Evolutionary conservation across 2,329 filamentous ascomycete genomes (phyloP).

Genomic region (Aspergillus sp.): DNA sequence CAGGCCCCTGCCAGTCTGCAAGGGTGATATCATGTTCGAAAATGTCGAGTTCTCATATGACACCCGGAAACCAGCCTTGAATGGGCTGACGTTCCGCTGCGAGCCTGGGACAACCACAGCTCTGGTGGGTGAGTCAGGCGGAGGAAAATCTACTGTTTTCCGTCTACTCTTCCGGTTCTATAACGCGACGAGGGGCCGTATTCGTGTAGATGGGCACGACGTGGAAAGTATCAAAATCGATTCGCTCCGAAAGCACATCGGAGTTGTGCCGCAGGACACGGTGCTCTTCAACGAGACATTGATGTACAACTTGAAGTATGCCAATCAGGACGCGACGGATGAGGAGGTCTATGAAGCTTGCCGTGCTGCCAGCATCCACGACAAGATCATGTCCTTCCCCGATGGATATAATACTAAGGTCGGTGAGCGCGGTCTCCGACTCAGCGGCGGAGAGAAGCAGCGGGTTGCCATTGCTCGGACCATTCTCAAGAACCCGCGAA

Average conservation of each 20-base stretch:
- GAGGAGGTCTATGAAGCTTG: constrained; percentile 82
- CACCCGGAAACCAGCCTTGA: constrained; percentile 77
- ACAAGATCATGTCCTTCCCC: constrained; percentile 85
- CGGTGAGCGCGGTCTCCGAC: constrained; percentile 80
- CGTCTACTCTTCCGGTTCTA: constrained; percentile 96
- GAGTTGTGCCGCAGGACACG: constrained; percentile 95
- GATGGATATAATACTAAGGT: constrained; percentile 89
- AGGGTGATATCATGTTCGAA: constrained; percentile 82
- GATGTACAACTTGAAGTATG: constrained; percentile 93
- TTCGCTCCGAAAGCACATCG: constrained; percentile 86
- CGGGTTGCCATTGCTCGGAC: constrained; percentile 91
- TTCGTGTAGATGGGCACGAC: constrained; percentile 80
- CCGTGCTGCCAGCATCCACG: constrained; percentile 84
- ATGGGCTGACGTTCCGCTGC: constrained; percentile 82
- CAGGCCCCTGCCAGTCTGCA: constrained; percentile 64
- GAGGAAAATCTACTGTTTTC: constrained; percentile 96
- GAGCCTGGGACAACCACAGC: constrained; percentile 89
- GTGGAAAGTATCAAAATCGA: constrained; percentile 88
- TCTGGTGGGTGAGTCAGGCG: constrained; percentile 93
- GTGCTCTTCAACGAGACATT: constrained; percentile 91
- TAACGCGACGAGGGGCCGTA: constrained; percentile 76
- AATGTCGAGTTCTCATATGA: constrained; percentile 93
- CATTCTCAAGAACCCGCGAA: constrained; percentile 85
- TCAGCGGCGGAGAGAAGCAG: constrained; percentile 92
- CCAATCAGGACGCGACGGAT: constrained; percentile 76